A percentile compares a stretch with the other conserved stretches of the same genome.
Evolutionary conservation across 2,329 filamentous ascomycete species (phyloP).

Genomic region (Sporothrix schenckii): DNA sequence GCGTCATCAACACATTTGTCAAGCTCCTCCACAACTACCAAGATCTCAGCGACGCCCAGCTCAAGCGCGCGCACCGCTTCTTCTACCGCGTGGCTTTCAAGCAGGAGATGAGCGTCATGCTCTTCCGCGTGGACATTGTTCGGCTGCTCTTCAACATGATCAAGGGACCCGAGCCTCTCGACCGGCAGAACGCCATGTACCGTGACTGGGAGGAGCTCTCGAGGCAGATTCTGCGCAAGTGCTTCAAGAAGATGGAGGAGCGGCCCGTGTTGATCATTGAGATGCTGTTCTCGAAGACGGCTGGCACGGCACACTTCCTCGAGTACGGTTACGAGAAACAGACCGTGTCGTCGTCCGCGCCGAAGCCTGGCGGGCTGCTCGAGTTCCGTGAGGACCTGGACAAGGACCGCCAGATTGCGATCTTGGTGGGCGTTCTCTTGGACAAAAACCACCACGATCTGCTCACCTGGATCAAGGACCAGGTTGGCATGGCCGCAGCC

Average conservation of each 20-base stretch:
- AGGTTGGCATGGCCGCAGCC: slow-evolving; percentile 67
- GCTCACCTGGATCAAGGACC: slow-evolving; percentile 78
- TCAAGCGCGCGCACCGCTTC: slow-evolving; percentile 91
- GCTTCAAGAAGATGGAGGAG: slow-evolving; percentile 82
- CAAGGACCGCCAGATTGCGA: slow-evolving; percentile 71
- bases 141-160: slow-evolving; percentile 88
- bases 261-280: slow-evolving; percentile 85
- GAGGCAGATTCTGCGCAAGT: slow-evolving; percentile 78
- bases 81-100: slow-evolving; percentile 96
- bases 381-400: slow-evolving; percentile 73
- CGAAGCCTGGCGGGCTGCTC: slow-evolving; percentile 75
- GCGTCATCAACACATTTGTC: slow-evolving; percentile 86
- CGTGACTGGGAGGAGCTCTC: slow-evolving; percentile 91
- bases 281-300: slow-evolving; percentile 92
- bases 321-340: slow-evolving; percentile 90
- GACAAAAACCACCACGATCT: slow-evolving; percentile 77
- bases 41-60: slow-evolving; percentile 75
- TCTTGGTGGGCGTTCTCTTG: slow-evolving; percentile 77
- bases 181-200: slow-evolving; percentile 66
- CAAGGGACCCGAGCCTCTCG: slow-evolving; percentile 79
- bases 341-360: slow-evolving; percentile 59
- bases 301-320: slow-evolving; percentile 78
- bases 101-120: slow-evolving; percentile 82
- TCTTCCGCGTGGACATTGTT: slow-evolving; percentile 90
- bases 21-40: slow-evolving; percentile 76